A percentile compares a stretch with the other conserved stretches of the same genome.
Conservation (phyloP, 2,329 filamentous ascomycete species). For the Calonectria hawksworthii region DNA sequence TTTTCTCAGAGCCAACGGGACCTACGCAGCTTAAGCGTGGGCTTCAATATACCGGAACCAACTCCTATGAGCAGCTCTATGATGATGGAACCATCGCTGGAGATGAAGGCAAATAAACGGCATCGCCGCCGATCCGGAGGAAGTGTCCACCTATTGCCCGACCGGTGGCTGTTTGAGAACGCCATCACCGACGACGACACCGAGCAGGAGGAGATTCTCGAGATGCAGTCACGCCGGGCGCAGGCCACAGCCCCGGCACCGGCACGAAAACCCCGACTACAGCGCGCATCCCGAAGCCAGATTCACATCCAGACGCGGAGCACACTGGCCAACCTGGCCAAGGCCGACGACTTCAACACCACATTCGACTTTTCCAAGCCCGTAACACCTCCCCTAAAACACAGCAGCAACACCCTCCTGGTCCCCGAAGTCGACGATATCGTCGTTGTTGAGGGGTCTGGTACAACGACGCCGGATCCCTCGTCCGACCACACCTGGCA, state of each 20-base stretch:
- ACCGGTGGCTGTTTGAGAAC: constrained; percentile 54
- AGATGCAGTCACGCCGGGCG: constrained; percentile 54
- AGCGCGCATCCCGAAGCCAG: constrained; percentile 57
- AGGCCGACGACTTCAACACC: constrained; percentile 32
- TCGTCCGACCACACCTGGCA: constrained; percentile 23
- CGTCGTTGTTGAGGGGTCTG: constrained; percentile 20
- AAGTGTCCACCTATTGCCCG: constrained; percentile 58
- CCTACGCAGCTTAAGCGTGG: constrained; percentile 56
- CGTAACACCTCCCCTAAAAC: constrained; percentile 39
- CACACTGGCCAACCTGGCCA: constrained; percentile 30
- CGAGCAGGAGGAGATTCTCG: constrained; percentile 59
- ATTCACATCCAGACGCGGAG: constrained; percentile 48
- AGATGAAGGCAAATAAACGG: constrained; percentile 51
- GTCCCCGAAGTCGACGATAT: constrained; percentile 1
- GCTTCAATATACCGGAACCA: constrained; percentile 38
- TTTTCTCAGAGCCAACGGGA: constrained; percentile 77
- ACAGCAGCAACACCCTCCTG: background rate
- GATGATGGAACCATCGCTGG: constrained; percentile 35
- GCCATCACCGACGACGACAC: constrained; percentile 60
- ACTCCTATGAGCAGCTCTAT: constrained; percentile 30
- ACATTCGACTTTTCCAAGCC: constrained; percentile 57
- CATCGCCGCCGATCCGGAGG: constrained; percentile 66
- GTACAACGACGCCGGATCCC: constrained; percentile 28
- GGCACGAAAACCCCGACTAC: constrained; percentile 57
- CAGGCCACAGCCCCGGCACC: constrained; percentile 43